phyloP scores from a whole-genome alignment of 2,329 filamentous ascomycete genomes.

The Ambrosiella beaveri region DNA sequence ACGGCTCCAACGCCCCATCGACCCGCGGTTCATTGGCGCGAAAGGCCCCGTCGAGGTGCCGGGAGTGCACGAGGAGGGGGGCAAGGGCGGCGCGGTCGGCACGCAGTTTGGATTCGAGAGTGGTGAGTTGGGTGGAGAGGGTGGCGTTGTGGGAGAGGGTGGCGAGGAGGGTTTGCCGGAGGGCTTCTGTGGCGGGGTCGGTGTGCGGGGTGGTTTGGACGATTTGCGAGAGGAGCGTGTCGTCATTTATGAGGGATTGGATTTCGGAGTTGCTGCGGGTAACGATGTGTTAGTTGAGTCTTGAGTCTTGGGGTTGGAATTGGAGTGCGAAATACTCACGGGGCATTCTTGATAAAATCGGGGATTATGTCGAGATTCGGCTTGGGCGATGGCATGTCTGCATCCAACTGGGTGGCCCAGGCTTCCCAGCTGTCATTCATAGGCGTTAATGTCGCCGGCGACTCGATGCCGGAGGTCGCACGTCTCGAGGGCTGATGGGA shows the following conservation, averaged over 20 bases:
- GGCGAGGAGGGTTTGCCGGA: conserved; percentile 44
- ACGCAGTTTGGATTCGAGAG: conserved; percentile 38
- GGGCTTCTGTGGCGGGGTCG: conserved; percentile 54
- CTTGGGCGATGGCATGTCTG: conserved; percentile 1
- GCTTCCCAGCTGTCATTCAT: conserved; percentile 16
- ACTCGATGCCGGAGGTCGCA: conserved; percentile 37
- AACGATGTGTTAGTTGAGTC: neutral
- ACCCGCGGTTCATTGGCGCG: conserved; percentile 26
- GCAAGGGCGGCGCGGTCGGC: conserved; percentile 55
- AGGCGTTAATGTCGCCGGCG: conserved; percentile 15
- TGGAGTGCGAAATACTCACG: conserved; percentile 35
- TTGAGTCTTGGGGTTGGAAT: neutral
- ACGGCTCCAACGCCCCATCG: conserved; percentile 67
- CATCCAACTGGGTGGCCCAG: neutral
- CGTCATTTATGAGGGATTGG: conserved; percentile 30
- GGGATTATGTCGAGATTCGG: conserved; percentile 37
- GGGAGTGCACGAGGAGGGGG: conserved; percentile 27
- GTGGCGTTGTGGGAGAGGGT: conserved; percentile 55
- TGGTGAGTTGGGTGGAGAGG: conserved; percentile 44
- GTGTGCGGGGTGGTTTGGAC: conserved; percentile 46
- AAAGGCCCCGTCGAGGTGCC: neutral
- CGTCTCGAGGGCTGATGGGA: conserved; percentile 52
- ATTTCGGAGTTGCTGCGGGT: neutral
- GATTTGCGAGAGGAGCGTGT: conserved; percentile 28
- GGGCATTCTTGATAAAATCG: conserved; percentile 64